Base-by-base conservation (phyloP, 129 eudicot species). In the Rutidosis leptorrhynchoides region DNA sequence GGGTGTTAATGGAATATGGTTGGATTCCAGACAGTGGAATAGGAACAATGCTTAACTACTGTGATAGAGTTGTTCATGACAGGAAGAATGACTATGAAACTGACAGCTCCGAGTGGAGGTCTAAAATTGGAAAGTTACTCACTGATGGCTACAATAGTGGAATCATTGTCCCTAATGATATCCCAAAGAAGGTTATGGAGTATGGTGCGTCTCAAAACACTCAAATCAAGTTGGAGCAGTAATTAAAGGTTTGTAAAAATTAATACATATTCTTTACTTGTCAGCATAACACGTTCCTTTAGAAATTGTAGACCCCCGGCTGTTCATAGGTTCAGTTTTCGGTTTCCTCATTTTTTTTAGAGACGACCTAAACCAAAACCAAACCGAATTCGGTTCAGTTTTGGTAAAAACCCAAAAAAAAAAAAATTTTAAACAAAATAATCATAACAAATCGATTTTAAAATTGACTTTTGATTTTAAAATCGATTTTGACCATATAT, bases 11-110 rank as follows among this genome's bases (percentile, higher is more conserved):
- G 81, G 86, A 84, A 65, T 89, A 84, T 46, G 99, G 99, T 23
- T 93, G 99, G 99, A 58, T 75, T 28, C 96, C 93, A 20, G 75
- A 93, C 72, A 84, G 82, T 45, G 99, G 99, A 22, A 55, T 93
- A 30, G 99, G 90, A 58, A 86, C 96, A 17, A 89, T 89, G 99
- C 84, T 89, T 5, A 93, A 86, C 64, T 93, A 86, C 65, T 77
- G 87, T 51, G 96, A 86, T 64, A 77, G 99, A 64, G 96, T 93
- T 70, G 83, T 84, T 72, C 99, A 93, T 72, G 99, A 93, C 71
- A 75, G 90, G 71, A 86, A 73, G 80, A 79, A 64, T 43, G 76
- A 68, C 24, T 51, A 2, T 16, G 96, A 93, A 74, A 75, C 57
- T 49, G 86, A 93, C 30, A 79, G 67, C 80, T 82, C 87, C 0